phyloP scores from a whole-genome alignment of 805 yeast species.

The Candida sanyiensis region DNA sequence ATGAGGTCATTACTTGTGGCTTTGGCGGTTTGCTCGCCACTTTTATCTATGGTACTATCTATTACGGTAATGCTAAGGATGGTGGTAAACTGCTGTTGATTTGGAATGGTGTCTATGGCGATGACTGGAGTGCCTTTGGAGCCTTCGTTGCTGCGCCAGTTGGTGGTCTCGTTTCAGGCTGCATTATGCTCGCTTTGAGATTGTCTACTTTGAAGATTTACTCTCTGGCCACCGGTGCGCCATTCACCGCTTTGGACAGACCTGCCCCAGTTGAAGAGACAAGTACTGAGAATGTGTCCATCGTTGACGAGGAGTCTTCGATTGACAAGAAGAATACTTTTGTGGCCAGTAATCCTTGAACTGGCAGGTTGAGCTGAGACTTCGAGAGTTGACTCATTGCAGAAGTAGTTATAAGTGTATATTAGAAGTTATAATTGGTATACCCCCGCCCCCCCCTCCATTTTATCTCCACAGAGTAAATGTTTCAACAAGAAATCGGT shows the following conservation, averaged over 20 bases:
- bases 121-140: conserved; percentile 93
- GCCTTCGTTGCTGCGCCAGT: conserved; percentile 89
- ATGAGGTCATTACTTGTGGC: conserved; percentile 81
- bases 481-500: too few relatives aligned
- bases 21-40: conserved; percentile 76
- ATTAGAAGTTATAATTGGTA: too few relatives aligned
- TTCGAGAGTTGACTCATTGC: too few relatives aligned
- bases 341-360: too few relatives aligned
- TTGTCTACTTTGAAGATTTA: conserved; percentile 26
- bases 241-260: conserved; percentile 32
- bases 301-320: conserved; percentile 6
- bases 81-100: conserved; percentile 75
- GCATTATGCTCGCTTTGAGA: conserved; percentile 46
- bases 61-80: conserved; percentile 62
- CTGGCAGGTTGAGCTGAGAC: too few relatives aligned
- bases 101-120: conserved; percentile 72
- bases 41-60: conserved; percentile 78
- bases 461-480: too few relatives aligned
- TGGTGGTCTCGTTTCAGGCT: conserved; percentile 62
- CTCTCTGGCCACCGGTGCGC: conserved; percentile 17
- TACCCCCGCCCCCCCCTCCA: too few relatives aligned
- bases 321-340: too few relatives aligned
- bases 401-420: too few relatives aligned
- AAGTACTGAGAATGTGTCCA: neutral
- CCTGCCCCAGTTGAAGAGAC: conserved; percentile 12